Evolutionary conservation across 2,329 filamentous ascomycete genomes (phyloP).

Genomic region (Colletotrichum theobromicola): DNA sequence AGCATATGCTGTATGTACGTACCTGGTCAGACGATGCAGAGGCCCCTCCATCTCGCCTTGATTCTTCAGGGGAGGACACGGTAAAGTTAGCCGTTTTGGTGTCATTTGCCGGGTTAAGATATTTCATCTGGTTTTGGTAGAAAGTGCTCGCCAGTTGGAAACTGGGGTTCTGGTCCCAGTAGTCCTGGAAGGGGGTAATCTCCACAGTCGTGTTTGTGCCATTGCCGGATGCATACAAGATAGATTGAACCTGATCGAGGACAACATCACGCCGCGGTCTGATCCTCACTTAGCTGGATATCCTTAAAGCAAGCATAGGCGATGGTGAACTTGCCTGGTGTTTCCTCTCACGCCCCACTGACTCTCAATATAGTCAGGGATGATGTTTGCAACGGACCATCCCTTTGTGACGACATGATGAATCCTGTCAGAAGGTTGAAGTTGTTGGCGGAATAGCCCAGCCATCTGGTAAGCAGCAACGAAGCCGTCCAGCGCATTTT

Average conservation of each 20-base stretch:
- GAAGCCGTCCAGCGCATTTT: not conserved
- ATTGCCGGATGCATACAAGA: constrained; percentile 5
- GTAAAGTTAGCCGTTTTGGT: constrained; percentile 13
- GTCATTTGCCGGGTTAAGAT: constrained; percentile 8
- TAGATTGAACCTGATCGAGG: not conserved
- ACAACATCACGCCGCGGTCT: constrained; percentile 12
- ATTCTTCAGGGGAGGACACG: constrained; percentile 6
- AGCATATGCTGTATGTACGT: not conserved
- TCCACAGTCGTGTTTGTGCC: constrained; percentile 15
- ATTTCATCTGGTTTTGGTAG: constrained; percentile 11
- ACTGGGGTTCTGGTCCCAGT: constrained; percentile 20
- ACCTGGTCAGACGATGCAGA: constrained; percentile 10
- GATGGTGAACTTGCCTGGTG: not conserved
- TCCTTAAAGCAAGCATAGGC: not conserved
- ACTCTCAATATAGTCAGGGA: constrained; percentile 1
- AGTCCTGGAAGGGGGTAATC: constrained; percentile 13
- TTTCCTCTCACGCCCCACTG: constrained; percentile 15
- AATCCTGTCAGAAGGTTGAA: constrained; percentile 25
- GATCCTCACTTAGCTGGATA: not conserved
- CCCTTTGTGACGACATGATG: constrained; percentile 24
- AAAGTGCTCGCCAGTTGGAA: constrained; percentile 8
- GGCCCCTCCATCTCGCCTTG: not conserved
- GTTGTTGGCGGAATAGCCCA: constrained; percentile 25
- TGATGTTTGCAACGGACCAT: not conserved
- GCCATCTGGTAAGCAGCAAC: not conserved